These are phyloP conservation scores for Lavandula angustifolia DNA, from an alignment of 257 asterid species.

Conservation along the genomic window DNA sequence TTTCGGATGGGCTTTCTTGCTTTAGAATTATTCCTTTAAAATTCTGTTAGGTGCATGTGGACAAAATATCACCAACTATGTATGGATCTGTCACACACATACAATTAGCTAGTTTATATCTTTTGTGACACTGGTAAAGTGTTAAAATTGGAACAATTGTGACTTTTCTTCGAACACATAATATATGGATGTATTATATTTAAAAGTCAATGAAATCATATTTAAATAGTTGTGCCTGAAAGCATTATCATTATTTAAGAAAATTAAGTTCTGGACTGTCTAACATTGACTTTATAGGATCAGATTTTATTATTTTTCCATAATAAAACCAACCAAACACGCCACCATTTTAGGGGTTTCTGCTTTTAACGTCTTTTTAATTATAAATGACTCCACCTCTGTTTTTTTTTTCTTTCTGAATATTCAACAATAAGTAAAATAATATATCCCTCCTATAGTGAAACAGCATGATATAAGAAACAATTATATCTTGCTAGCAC, in stretches of 20 bases:
- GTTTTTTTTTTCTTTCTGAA: not conserved
- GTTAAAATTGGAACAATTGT: too few species aligned
- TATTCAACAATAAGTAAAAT: not conserved
- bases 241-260: conserved; percentile 13
- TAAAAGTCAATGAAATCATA: conserved; percentile 27
- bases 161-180: too few species aligned
- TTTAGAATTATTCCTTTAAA: too few species aligned
- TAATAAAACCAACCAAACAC: not conserved
- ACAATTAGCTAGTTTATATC: too few species aligned
- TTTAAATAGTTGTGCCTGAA: not conserved
- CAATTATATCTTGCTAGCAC: conserved; percentile 14
- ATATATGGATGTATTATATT: too few species aligned
- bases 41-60: too few species aligned
- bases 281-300: conserved; percentile 19
- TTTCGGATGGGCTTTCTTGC: too few species aligned
- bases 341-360: not conserved
- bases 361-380: not conserved
- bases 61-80: too few species aligned
- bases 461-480: conserved; percentile 8
- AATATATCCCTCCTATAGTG: not conserved
- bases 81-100: too few species aligned
- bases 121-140: too few species aligned
- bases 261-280: not conserved
- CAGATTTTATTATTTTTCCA: conserved; percentile 7
- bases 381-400: not conserved